Evolutionary conservation across 257 asterid species (phyloP), one percentile per base, ranked within the genome.

Genomic region (Galeopsis tetrahit): DNA sequence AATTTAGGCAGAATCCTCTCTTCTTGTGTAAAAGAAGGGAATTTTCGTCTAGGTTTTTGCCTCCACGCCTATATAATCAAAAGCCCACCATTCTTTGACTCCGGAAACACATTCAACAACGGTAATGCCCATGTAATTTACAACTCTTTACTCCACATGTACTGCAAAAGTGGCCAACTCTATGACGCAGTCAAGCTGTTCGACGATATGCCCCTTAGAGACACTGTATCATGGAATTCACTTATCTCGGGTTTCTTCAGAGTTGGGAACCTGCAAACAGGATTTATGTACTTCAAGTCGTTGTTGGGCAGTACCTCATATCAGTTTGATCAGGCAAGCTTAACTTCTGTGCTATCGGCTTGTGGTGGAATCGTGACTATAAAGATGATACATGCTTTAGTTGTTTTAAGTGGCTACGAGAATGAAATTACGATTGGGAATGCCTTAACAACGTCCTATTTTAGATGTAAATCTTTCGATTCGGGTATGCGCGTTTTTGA

Each of bases 221-320:
- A 91, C 68, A 83, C 88, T 5, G 85, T 91, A 14, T 85, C 98
- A 0, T 90, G 99, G 96, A 94, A 94, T 81, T 83, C 99, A 0
- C 82, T 94, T 35, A 78, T 92, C 72, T 89, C 97, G 13, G 98
- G 95, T 65, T 85, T 87, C 73, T 44, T 90, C 72, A 87, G 55
- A 71, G 77, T 48, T 6, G 86, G 88, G 70, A 36, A 79, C 7
- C 70, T 84, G 46, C 34, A 70, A 13, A 35, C 39, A 52, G 99
- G 99, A 15, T 81, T 87, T 67, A 67, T 73, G 77, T 83, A 77
- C 55, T 91, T 91, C 76, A 85, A 82, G 46, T 70, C 60, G 52
- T 71, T 94, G 86, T 28, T 87, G 36, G 66, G 68, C 31, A 72
- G 78, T 9, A 43, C 62, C 40, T 1, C 48, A 13, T 69, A 71